Percentiles rank a stretch among this genome's conserved stretches.
Evolutionary conservation across 2,329 filamentous ascomycete species (phyloP).

Genomic region (Helotiales sp.): DNA sequence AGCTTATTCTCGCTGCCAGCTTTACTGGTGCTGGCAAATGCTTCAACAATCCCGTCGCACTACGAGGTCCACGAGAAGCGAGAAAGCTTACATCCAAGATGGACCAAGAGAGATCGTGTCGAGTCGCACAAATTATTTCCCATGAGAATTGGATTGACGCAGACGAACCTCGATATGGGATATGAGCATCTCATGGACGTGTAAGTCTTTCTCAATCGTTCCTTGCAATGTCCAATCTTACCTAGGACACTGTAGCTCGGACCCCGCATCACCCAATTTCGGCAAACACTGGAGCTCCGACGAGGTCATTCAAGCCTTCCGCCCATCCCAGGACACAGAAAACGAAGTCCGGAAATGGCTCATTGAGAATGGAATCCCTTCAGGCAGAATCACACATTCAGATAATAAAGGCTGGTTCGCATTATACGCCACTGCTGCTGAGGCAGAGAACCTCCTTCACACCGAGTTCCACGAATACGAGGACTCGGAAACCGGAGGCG

Average conservation of each 20-base stretch:
- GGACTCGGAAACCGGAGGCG: constrained; percentile 40
- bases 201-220: constrained; percentile 25
- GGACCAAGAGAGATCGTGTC: constrained; percentile 26
- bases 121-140: constrained; percentile 24
- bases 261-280: constrained; percentile 31
- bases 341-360: constrained; percentile 38
- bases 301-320: constrained; percentile 36
- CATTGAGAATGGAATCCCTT: constrained; percentile 33
- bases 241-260: constrained; percentile 18
- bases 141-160: constrained; percentile 29
- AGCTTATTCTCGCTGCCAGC: not conserved
- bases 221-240: not conserved
- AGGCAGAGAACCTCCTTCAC: constrained; percentile 37
- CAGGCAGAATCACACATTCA: constrained; percentile 35
- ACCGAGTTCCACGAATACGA: constrained; percentile 42
- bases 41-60: constrained; percentile 17
- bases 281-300: constrained; percentile 37
- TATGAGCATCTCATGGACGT: constrained; percentile 29
- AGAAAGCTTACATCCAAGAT: constrained; percentile 20
- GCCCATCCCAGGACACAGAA: constrained; percentile 34
- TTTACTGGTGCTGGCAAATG: not conserved
- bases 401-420: constrained; percentile 40
- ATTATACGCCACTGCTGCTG: constrained; percentile 37
- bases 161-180: constrained; percentile 26
- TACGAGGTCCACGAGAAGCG: constrained; percentile 29